Conservation (phyloP, 345 rosid genomes). For the Combretum micranthum region DNA sequence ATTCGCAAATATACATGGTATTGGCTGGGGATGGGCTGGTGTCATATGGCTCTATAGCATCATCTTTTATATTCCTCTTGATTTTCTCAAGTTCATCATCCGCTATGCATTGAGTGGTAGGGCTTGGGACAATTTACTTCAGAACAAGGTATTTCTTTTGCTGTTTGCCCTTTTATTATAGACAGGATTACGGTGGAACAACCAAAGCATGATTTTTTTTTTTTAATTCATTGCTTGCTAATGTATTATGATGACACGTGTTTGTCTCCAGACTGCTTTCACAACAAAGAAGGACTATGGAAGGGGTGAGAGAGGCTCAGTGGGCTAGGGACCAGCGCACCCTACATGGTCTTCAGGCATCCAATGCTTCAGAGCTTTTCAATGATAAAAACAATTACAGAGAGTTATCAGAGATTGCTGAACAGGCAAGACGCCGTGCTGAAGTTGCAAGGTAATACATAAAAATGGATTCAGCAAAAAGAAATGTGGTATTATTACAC, state of each 20-base stretch:
- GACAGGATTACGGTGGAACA: not conserved
- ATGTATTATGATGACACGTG: not conserved
- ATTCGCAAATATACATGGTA: conserved; percentile 58
- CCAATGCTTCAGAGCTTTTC: conserved; percentile 40
- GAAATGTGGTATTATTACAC: not conserved
- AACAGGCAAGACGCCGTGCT: conserved; percentile 85
- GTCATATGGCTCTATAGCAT: conserved; percentile 86
- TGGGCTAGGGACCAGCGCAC: conserved; percentile 92
- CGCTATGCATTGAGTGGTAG: conserved; percentile 65
- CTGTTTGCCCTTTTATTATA: not conserved
- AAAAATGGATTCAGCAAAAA: not conserved
- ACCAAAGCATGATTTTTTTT: not conserved
- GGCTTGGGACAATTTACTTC: conserved; percentile 76
- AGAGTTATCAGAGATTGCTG: conserved; percentile 79
- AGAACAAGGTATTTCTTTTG: conserved; percentile 52
- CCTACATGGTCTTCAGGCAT: conserved; percentile 63
- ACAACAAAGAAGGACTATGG: conserved; percentile 86
- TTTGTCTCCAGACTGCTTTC: conserved; percentile 64
- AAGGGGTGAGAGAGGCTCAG: conserved; percentile 76
- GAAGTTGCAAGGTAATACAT: conserved; percentile 72
- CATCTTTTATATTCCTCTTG: conserved; percentile 67
- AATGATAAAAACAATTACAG: conserved; percentile 51
- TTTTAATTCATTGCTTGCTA: not conserved
- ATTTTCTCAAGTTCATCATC: conserved; percentile 63
- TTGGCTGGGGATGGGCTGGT: conserved; percentile 97